Evolutionary conservation across 805 yeast species (phyloP).

Genomic region (Hyphopichia homilentoma): DNA sequence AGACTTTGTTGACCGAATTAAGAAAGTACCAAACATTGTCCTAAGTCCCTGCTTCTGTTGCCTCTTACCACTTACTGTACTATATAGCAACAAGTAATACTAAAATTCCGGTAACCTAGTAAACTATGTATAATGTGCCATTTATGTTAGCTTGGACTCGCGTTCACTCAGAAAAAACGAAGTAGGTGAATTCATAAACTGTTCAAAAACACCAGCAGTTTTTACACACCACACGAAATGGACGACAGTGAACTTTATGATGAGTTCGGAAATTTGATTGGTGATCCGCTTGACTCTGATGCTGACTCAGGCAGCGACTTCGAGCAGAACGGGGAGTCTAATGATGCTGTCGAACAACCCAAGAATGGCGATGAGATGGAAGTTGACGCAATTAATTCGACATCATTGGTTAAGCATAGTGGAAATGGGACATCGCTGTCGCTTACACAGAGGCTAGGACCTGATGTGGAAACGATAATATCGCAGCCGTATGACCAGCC

Average conservation of each 20-base stretch:
- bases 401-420: not conserved
- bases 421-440: too few species aligned
- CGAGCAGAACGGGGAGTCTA: constrained; percentile 3
- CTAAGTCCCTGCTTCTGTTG: constrained; percentile 6
- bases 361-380: constrained; percentile 19
- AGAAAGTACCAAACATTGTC: constrained; percentile 51
- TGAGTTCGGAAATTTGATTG: constrained; percentile 73
- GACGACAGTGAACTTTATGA: constrained; percentile 69
- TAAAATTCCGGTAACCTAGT: not conserved
- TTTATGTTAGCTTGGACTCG: too few species aligned
- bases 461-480: constrained; percentile 47
- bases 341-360: constrained; percentile 6
- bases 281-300: constrained; percentile 47
- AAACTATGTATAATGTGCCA: too few species aligned
- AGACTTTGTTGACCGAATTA: constrained; percentile 81
- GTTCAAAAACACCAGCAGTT: too few species aligned
- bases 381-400: constrained; percentile 3
- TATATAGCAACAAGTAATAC: not conserved
- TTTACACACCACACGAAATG: too few species aligned
- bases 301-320: constrained; percentile 29
- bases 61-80: constrained; percentile 1
- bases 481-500: constrained; percentile 33
- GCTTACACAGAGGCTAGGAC: constrained; percentile 2
- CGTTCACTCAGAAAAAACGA: too few species aligned
- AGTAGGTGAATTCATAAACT: too few species aligned